These are phyloP conservation scores for Russula lepida DNA, from an alignment of 768 basidiomycete species.

Conservation along the genomic window DNA sequence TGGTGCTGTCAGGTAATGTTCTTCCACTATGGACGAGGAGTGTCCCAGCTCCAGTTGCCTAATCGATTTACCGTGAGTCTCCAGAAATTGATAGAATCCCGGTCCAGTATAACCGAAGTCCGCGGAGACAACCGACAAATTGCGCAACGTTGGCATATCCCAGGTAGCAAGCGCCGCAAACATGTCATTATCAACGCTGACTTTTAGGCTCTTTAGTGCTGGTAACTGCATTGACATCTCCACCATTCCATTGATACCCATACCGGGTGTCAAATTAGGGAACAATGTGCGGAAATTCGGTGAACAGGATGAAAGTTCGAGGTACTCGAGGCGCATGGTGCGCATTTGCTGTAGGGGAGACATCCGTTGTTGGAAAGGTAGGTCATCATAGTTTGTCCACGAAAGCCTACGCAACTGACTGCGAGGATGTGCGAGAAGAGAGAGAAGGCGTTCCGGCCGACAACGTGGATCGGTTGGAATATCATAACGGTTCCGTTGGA, in stretches of 20 bases:
- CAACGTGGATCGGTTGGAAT: slow-evolving; percentile 37
- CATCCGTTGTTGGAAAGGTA: slow-evolving; percentile 46
- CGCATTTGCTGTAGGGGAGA: slow-evolving; percentile 45
- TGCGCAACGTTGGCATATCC: slow-evolving; percentile 53
- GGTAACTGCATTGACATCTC: slow-evolving; percentile 43
- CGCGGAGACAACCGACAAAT: slow-evolving; percentile 59
- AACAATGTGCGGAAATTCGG: slow-evolving; percentile 35
- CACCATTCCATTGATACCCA: background rate
- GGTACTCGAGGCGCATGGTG: slow-evolving; percentile 50
- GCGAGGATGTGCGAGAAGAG: slow-evolving; percentile 46
- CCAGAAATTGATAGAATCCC: slow-evolving; percentile 60
- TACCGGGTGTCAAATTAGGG: slow-evolving; percentile 12
- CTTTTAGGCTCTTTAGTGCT: slow-evolving; percentile 56
- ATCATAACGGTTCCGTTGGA: slow-evolving; percentile 46
- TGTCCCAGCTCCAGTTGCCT: slow-evolving; percentile 66
- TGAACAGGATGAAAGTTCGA: slow-evolving; percentile 56
- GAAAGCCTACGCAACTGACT: slow-evolving; percentile 49
- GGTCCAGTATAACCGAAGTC: slow-evolving; percentile 62
- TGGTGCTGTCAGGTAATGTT: slow-evolving; percentile 51
- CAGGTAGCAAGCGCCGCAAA: slow-evolving; percentile 59
- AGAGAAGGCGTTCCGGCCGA: slow-evolving; percentile 51
- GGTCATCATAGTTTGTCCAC: slow-evolving; percentile 68
- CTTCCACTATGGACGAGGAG: slow-evolving; percentile 55
- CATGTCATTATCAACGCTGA: slow-evolving; percentile 62
- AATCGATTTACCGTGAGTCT: slow-evolving; percentile 53